Evolutionary conservation across 306 rosid species (phyloP).

Genomic region (Elaeagnus macrophylla): DNA sequence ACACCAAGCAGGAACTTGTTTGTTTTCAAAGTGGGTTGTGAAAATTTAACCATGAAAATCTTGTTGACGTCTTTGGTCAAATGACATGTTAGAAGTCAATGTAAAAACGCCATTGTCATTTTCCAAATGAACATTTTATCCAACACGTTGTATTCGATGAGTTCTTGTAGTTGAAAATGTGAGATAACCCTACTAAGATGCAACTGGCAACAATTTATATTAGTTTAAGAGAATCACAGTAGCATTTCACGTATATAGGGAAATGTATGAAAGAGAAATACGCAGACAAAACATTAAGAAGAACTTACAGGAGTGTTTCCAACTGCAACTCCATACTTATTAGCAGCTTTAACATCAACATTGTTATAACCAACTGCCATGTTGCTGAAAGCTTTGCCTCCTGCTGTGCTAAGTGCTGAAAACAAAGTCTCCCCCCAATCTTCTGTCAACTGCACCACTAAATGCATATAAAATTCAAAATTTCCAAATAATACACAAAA

Average conservation of each 20-base stretch:
- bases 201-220: background rate
- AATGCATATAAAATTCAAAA: constrained; percentile 10
- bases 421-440: constrained; percentile 99
- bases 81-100: background rate
- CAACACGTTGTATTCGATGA: background rate
- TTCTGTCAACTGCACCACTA: constrained; percentile 67
- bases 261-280: no score
- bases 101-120: background rate
- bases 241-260: no score
- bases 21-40: no score
- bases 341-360: constrained; percentile 86
- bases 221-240: no score
- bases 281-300: no score
- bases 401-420: constrained; percentile 87
- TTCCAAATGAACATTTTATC: background rate
- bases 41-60: no score
- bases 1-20: no score
- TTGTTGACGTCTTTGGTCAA: no score
- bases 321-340: constrained; percentile 82
- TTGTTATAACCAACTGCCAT: constrained; percentile 99
- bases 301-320: constrained; percentile 78
- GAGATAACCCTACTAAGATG: background rate
- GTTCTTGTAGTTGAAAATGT: background rate
- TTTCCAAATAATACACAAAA: constrained; percentile 1
- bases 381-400: constrained; percentile 94